Conservation (phyloP, 73 alveolate species). For the Tetrahymena malaccensis region DNA sequence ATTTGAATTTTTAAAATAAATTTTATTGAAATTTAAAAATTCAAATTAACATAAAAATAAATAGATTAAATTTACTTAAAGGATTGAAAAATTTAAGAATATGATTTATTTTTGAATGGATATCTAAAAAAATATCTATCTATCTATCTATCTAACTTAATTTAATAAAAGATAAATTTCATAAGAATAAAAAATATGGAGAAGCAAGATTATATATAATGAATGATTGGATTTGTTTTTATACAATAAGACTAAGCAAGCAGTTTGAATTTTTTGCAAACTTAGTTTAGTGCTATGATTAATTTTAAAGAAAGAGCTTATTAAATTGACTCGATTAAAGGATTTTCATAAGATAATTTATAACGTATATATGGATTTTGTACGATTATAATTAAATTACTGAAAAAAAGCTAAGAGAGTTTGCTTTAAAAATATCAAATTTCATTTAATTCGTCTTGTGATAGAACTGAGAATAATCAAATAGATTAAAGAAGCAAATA, state of each 20-base stretch:
- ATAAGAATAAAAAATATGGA: not conserved
- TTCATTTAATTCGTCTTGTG: not conserved
- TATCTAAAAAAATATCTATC: no score
- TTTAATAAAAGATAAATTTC: not conserved
- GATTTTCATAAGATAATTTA: not conserved
- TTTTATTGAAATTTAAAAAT: no score
- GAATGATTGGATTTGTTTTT: not conserved
- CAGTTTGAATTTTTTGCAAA: not conserved
- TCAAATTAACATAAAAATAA: no score
- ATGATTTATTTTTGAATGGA: no score
- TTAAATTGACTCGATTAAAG: not conserved
- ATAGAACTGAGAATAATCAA: not conserved
- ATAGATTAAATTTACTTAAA: no score
- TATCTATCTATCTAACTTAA: no score
- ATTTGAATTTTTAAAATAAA: no score
- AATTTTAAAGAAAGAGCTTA: not conserved
- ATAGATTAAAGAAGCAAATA: not conserved
- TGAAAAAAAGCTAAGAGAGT: not conserved
- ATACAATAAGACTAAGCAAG: not conserved
- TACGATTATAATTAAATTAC: not conserved
- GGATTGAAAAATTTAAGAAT: no score
- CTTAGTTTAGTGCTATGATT: not conserved
- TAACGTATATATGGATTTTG: not conserved
- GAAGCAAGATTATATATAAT: not conserved
- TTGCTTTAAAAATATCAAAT: not conserved